These are phyloP conservation scores for Colletotrichum zoysiae DNA, from an alignment of 2,329 filamentous ascomycete genomes.

Conservation along the genomic window DNA sequence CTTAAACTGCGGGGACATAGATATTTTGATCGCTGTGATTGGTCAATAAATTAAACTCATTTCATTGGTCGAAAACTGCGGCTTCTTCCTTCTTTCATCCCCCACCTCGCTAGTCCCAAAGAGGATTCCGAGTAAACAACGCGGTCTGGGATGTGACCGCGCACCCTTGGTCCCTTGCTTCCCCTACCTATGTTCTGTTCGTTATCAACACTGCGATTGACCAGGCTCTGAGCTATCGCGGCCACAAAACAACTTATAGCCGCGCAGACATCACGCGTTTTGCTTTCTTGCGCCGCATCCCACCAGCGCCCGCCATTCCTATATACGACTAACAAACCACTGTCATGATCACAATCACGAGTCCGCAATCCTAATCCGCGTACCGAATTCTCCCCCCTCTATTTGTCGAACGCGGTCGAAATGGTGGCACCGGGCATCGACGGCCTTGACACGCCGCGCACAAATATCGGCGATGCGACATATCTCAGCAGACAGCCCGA, in stretches of 20 bases:
- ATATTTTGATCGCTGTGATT: not conserved
- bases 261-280: slow-evolving; percentile 10
- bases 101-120: slow-evolving; percentile 51
- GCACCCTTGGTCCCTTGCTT: slow-evolving; percentile 35
- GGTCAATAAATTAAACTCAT: not conserved
- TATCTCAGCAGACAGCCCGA: slow-evolving; percentile 78
- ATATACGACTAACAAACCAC: slow-evolving; percentile 4
- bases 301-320: slow-evolving; percentile 16
- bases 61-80: slow-evolving; percentile 9
- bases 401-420: slow-evolving; percentile 47
- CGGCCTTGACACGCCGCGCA: slow-evolving; percentile 87
- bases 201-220: slow-evolving; percentile 35
- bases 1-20: slow-evolving; percentile 10
- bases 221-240: slow-evolving; percentile 27
- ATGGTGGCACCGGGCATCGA: slow-evolving; percentile 76
- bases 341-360: slow-evolving; percentile 33
- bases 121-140: slow-evolving; percentile 58
- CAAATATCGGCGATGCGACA: slow-evolving; percentile 86
- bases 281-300: slow-evolving; percentile 21
- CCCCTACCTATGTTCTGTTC: slow-evolving; percentile 32
- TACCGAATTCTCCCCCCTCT: slow-evolving; percentile 12
- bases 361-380: slow-evolving; percentile 28
- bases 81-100: slow-evolving; percentile 15
- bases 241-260: slow-evolving; percentile 14
- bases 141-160: slow-evolving; percentile 37